Percentiles rank a stretch among this genome's conserved stretches.
These are phyloP conservation scores for Durusdinium trenchii DNA, from an alignment of 73 alveolate species.

Conservation along the genomic window DNA sequence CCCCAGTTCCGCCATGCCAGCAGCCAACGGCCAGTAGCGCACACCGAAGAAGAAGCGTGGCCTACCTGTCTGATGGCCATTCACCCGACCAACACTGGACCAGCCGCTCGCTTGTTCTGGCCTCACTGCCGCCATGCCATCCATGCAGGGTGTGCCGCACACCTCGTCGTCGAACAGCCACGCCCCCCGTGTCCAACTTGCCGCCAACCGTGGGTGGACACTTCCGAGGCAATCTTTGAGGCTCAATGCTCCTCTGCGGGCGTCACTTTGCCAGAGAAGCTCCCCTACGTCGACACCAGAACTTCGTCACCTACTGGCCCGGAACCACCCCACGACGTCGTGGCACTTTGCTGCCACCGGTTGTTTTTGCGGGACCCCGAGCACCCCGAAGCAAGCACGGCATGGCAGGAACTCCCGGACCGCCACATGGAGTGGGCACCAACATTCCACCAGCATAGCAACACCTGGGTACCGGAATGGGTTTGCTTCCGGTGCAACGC, in stretches of 20 bases:
- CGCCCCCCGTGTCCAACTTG: constrained; percentile 10
- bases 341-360: constrained; percentile 30
- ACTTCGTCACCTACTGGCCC: too few species aligned
- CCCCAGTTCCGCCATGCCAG: neutral
- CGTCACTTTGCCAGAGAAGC: neutral
- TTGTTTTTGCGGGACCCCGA: too few species aligned
- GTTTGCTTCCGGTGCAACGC: constrained; percentile 25
- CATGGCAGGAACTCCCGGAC: constrained; percentile 48
- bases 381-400: neutral
- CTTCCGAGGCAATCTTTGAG: neutral
- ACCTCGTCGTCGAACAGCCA: neutral
- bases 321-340: neutral
- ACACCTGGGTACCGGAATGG: constrained; percentile 40
- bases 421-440: constrained; percentile 69
- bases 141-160: neutral
- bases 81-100: neutral
- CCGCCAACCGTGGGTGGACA: neutral
- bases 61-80: neutral
- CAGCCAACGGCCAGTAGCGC: neutral
- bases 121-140: neutral
- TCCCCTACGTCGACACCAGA: too few species aligned
- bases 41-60: neutral
- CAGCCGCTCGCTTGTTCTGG: neutral
- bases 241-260: neutral
- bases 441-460: neutral